These are phyloP conservation scores for Neoascochyta sp. DNA, from an alignment of 2,329 filamentous ascomycete genomes.

Conservation along the genomic window DNA sequence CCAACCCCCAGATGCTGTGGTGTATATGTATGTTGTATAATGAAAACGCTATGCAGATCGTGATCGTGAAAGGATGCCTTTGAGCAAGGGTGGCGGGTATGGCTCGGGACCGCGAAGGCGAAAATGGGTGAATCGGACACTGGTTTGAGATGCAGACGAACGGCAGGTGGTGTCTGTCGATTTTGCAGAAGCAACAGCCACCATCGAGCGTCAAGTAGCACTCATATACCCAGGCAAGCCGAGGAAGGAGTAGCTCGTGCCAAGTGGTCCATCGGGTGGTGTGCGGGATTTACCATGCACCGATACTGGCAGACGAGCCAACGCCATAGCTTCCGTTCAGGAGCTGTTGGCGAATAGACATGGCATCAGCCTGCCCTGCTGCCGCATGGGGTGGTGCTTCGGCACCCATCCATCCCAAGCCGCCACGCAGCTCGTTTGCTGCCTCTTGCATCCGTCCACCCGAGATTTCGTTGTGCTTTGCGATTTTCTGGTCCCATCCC, in stretches of 20 bases:
- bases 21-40: conserved; percentile 15
- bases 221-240: too few relatives aligned
- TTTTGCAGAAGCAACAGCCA: neutral
- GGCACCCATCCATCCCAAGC: conserved; percentile 73
- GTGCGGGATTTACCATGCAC: conserved; percentile 49
- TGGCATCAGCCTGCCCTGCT: conserved; percentile 24
- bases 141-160: neutral
- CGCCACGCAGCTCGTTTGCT: conserved; percentile 69
- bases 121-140: too few relatives aligned
- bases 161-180: neutral
- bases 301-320: conserved; percentile 53
- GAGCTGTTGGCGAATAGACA: conserved; percentile 46
- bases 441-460: conserved; percentile 77
- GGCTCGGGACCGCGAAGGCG: neutral
- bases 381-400: conserved; percentile 18
- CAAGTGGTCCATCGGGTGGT: too few relatives aligned
- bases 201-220: too few relatives aligned
- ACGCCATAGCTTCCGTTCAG: conserved; percentile 56
- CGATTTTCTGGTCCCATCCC: conserved; percentile 85
- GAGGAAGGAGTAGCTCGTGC: too few relatives aligned
- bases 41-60: conserved; percentile 39
- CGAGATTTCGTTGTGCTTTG: conserved; percentile 83
- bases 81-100: conserved; percentile 12
- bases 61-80: conserved; percentile 24
- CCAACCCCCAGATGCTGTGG: conserved; percentile 20